phyloP scores from a whole-genome alignment of 306 rosid species.

The Canavalia ensiformis region DNA sequence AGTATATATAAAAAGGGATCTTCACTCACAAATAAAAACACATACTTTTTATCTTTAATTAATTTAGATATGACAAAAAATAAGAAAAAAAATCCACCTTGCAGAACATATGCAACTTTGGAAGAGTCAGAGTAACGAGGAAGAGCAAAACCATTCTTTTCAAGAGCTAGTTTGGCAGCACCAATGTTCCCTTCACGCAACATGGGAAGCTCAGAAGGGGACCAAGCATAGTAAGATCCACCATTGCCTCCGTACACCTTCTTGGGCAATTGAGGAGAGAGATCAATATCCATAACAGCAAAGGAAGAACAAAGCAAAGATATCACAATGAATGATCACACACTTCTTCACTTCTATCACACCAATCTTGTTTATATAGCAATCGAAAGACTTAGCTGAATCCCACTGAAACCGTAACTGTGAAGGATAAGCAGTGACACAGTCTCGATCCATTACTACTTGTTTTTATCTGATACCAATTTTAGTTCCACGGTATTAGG shows the following conservation, averaged over 20 bases:
- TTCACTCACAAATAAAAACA: background rate
- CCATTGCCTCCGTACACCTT: slow-evolving; percentile 70
- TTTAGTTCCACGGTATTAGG: background rate
- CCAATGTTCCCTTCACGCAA: slow-evolving; percentile 79
- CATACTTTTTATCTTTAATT: background rate
- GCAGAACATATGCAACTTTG: slow-evolving; percentile 83
- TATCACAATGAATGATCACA: background rate
- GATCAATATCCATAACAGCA: slow-evolving; percentile 71
- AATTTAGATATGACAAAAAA: background rate
- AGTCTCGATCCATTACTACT: too few relatives aligned
- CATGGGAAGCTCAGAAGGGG: slow-evolving; percentile 86
- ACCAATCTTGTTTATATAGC: slow-evolving; percentile 2
- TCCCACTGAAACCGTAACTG: background rate
- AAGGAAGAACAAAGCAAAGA: background rate
- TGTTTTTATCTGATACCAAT: background rate
- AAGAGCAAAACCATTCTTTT: slow-evolving; percentile 78
- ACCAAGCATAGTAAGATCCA: slow-evolving; percentile 78
- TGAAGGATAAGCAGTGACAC: too few relatives aligned
- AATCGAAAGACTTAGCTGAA: background rate
- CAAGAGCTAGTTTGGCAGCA: slow-evolving; percentile 80
- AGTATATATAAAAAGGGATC: background rate
- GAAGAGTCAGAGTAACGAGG: slow-evolving; percentile 81
- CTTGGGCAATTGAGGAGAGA: slow-evolving; percentile 76
- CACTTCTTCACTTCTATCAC: background rate
- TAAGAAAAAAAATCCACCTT: slow-evolving; percentile 53